Percentiles rank a stretch among this genome's conserved stretches.
Conservation (phyloP, 306 rosid species). For the Rosa lucieae region DNA sequence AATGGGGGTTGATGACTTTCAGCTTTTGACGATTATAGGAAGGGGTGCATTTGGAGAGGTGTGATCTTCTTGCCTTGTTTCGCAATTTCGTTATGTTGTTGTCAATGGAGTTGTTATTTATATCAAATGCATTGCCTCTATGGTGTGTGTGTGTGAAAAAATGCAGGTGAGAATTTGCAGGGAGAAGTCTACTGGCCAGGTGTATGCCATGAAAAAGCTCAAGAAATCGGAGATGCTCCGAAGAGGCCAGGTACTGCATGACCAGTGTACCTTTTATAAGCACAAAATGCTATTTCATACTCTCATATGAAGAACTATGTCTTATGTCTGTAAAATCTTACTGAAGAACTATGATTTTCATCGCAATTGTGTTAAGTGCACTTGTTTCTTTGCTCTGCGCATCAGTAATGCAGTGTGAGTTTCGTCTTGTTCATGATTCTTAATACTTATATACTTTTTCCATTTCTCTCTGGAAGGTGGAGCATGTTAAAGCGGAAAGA, state of each 20-base stretch:
- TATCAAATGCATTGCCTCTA: conserved; percentile 10
- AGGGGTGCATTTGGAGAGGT: conserved; percentile 98
- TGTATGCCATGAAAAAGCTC: conserved; percentile 91
- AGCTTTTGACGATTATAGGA: conserved; percentile 79
- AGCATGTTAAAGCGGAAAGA: conserved; percentile 94
- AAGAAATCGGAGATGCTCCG: conserved; percentile 94
- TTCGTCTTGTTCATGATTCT: not conserved
- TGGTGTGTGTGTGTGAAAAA: conserved; percentile 1
- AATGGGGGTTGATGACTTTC: conserved; percentile 92
- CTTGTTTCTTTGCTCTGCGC: not conserved
- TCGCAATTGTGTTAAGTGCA: not conserved
- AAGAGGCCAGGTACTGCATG: conserved; percentile 61
- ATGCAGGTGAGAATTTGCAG: conserved; percentile 81
- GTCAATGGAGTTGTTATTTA: not conserved
- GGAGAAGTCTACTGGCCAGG: conserved; percentile 73
- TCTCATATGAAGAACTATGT: not conserved
- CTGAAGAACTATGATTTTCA: not conserved
- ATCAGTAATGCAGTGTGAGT: not conserved
- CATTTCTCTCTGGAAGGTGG: conserved; percentile 53
- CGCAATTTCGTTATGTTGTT: not conserved
- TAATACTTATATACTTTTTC: not conserved
- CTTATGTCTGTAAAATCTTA: not conserved
- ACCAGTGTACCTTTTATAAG: not conserved
- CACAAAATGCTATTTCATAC: not conserved
- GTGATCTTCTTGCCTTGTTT: not conserved